Evolutionary conservation across 768 basidiomycete genomes (phyloP), one percentile per base, ranked within the genome.

Genomic region (Strobilomyces dryophilus): DNA sequence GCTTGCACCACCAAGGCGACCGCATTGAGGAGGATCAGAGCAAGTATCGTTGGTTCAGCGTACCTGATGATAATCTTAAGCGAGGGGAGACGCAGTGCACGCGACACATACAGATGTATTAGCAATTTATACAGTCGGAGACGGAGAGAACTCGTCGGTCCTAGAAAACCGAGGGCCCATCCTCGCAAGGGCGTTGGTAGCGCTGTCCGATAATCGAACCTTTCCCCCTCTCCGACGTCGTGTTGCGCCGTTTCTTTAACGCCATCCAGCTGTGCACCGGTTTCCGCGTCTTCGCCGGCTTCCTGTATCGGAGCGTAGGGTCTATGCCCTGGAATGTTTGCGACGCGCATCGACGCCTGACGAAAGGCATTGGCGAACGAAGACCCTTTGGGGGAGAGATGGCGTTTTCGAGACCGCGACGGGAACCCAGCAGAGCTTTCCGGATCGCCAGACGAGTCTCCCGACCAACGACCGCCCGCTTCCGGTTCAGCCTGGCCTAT

Each of bases 11-110:
- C 85, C 47, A 98, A 75, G 20, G 95, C 76, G 51, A 91, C 75
- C 18, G 91, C 89, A 64, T 97, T 88, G 56, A 87, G 55, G 52
- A 98, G 77, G 65, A 98, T 97, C 48, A 94, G 76, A 21, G 88
- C 60, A 41, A 98, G 79, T 54, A 98, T 89, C 21, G 75, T 54
- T 27, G 91, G 91, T 72, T 98, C 95, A 15, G 94, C 95, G 79
- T 83, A 88, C 54, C 91, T 92, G 18, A 21, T 61, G 7, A 53
- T 20, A 10, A 26, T 32, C 31, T 29, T 46, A 40, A 52, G 50
- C 27, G 43, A 24, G 17, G 15, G 46, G 21, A 53, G 9, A 24
- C 26, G n/a, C 34, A 27, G 60, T 11, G 26, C 7, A 47, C 45
- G 44, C 32, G 24, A 51, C 12, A 78, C 91, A 59, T 65, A 95